phyloP scores from a whole-genome alignment of 208 protist species.

The Acanthamoeba castellanii region DNA sequence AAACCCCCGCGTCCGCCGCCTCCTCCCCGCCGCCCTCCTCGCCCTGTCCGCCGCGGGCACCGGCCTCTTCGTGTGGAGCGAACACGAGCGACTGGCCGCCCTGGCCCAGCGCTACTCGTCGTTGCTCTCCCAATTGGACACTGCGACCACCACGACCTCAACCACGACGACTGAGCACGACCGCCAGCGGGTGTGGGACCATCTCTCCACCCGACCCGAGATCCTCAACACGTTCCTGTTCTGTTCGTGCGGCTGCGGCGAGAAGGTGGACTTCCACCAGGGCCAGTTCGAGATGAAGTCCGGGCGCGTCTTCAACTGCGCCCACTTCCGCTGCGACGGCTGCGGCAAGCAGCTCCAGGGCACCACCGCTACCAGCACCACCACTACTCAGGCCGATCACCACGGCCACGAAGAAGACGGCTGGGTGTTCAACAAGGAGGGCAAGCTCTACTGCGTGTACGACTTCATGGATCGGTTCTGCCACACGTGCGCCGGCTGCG shows the following conservation, averaged over 20 bases:
- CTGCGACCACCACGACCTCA: not conserved
- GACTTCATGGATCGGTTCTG: constrained; percentile 64
- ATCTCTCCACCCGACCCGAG: not conserved
- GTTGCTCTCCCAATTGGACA: not conserved
- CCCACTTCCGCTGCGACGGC: constrained; percentile 27
- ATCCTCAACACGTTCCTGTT: constrained; percentile 41
- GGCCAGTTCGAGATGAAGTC: constrained; percentile 46
- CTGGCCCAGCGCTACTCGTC: not conserved
- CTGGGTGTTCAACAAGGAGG: constrained; percentile 40
- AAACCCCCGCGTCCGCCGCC: not conserved
- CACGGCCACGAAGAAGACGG: constrained; percentile 26
- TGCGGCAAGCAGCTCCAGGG: constrained; percentile 26
- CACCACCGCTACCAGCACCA: not conserved
- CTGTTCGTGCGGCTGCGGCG: constrained; percentile 58
- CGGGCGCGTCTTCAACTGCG: not conserved
- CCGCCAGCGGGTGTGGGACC: not conserved
- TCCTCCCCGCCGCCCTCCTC: not conserved
- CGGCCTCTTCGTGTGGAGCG: not conserved
- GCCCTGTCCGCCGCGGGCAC: not conserved
- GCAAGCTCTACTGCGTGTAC: constrained; percentile 70
- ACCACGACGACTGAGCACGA: not conserved
- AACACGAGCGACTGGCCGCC: not conserved
- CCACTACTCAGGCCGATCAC: not conserved
- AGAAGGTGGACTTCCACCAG: constrained; percentile 19
- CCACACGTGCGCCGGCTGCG: constrained; percentile 22